These are phyloP conservation scores for Epichloe elymi DNA, from an alignment of 2,329 filamentous ascomycete genomes.

Conservation along the genomic window DNA sequence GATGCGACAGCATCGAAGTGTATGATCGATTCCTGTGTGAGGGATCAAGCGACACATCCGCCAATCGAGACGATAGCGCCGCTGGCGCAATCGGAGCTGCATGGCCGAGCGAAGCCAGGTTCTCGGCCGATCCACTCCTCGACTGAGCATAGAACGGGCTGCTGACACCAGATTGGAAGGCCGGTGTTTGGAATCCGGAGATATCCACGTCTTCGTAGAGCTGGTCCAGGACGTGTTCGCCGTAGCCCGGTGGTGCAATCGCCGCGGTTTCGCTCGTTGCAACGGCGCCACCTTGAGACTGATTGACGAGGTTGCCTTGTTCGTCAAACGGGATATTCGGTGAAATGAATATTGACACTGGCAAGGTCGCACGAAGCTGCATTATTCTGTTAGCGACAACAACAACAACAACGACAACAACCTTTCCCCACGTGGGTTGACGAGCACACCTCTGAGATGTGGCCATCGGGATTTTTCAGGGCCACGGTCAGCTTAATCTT, in stretches of 20 bases:
- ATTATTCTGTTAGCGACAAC: not conserved
- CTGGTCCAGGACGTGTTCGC: conserved; percentile 77
- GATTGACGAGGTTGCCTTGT: conserved; percentile 62
- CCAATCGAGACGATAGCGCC: conserved; percentile 51
- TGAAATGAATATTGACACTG: conserved; percentile 89
- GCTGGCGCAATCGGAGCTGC: conserved; percentile 29
- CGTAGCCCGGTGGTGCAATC: conserved; percentile 83
- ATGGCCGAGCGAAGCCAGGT: conserved; percentile 43
- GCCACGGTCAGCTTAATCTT: conserved; percentile 87
- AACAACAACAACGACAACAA: not conserved
- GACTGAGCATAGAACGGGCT: conserved; percentile 66
- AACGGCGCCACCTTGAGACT: conserved; percentile 37
- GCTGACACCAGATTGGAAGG: conserved; percentile 56
- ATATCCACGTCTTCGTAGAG: conserved; percentile 80
- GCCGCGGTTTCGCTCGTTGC: conserved; percentile 40
- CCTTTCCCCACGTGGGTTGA: not conserved
- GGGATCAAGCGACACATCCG: conserved; percentile 48
- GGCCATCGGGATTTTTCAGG: conserved; percentile 87
- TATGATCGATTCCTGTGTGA: conserved; percentile 33
- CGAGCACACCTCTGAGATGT: conserved; percentile 65
- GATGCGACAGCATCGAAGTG: conserved; percentile 29
- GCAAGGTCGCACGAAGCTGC: conserved; percentile 74
- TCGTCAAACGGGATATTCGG: conserved; percentile 84
- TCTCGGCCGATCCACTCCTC: conserved; percentile 67
- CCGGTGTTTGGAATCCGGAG: conserved; percentile 68